Evolutionary conservation across 2,329 filamentous ascomycete species (phyloP).

Genomic region (Leptosphaerulina australis): DNA sequence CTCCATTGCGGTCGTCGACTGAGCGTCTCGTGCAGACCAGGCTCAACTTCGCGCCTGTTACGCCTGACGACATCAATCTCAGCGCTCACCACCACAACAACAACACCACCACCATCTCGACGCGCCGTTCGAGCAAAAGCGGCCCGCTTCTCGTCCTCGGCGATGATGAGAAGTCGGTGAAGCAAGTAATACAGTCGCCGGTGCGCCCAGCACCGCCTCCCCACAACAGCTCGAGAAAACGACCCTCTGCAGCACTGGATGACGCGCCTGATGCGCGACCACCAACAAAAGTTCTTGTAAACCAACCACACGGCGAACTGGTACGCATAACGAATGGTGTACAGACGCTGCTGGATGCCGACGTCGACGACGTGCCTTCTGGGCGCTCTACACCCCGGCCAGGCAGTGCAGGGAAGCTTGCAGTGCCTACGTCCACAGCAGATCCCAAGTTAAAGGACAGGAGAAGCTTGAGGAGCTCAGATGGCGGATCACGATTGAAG

Average conservation of each 20-base stretch:
- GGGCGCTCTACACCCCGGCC: constrained; percentile 41
- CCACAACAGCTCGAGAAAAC: constrained; percentile 39
- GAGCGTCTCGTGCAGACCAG: constrained; percentile 38
- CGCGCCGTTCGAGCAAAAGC: constrained; percentile 37
- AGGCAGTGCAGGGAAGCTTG: constrained; percentile 33
- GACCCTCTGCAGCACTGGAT: constrained; percentile 38
- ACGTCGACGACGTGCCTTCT: constrained; percentile 43
- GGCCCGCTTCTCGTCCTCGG: constrained; percentile 31
- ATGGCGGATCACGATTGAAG: constrained; percentile 80
- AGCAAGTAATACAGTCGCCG: constrained; percentile 19
- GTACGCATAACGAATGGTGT: constrained; percentile 53
- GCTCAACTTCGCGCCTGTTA: constrained; percentile 39
- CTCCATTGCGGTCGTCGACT: constrained; percentile 39
- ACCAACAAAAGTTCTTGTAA: constrained; percentile 52
- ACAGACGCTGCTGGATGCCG: constrained; percentile 40
- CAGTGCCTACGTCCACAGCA: constrained; percentile 33
- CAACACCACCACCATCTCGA: constrained; percentile 30
- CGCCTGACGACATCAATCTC: constrained; percentile 25
- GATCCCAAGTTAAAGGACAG: constrained; percentile 58
- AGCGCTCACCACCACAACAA: constrained; percentile 28
- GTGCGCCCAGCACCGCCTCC: constrained; percentile 25
- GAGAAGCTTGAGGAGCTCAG: constrained; percentile 83
- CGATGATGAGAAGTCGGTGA: constrained; percentile 29
- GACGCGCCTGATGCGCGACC: constrained; percentile 39
- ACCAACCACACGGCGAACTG: constrained; percentile 52